Evolutionary conservation across 257 asterid genomes (phyloP).

Genomic region (Solanum sitiens): DNA sequence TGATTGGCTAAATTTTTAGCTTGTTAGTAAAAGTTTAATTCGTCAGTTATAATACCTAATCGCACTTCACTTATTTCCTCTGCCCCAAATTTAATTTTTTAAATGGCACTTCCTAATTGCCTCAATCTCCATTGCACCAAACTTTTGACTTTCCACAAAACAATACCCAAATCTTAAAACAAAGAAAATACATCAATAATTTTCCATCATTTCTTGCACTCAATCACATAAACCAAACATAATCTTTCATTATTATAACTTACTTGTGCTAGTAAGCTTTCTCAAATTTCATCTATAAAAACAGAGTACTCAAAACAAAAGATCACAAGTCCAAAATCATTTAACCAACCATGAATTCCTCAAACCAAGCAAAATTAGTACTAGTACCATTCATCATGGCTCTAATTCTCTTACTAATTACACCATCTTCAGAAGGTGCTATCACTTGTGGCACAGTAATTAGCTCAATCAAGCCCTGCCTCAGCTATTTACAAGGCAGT

Average conservation of each 20-base stretch:
- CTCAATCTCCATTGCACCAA: neutral
- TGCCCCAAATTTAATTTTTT: neutral
- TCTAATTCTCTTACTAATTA: neutral
- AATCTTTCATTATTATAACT: neutral
- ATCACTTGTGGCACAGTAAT: slow-evolving; percentile 46
- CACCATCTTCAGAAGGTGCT: slow-evolving; percentile 15
- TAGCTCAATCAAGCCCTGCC: slow-evolving; percentile 39
- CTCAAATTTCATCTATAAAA: neutral
- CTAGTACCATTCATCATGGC: neutral
- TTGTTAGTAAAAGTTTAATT: no score
- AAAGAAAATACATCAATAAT: neutral
- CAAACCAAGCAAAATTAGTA: slow-evolving; percentile 5
- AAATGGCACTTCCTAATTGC: neutral
- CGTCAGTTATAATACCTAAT: no score
- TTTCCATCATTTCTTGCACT: slow-evolving; percentile 15
- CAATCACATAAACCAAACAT: slow-evolving; percentile 1
- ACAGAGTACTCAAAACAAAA: neutral
- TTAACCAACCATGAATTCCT: slow-evolving; percentile 8
- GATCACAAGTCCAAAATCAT: neutral
- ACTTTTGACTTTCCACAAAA: neutral
- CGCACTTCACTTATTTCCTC: neutral
- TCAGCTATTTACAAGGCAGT: slow-evolving; percentile 35
- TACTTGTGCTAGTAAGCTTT: neutral
- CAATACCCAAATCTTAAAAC: neutral
- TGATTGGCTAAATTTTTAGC: no score